Percentiles rank a stretch among this genome's conserved stretches.
phyloP scores from a whole-genome alignment of 768 basidiomycete genomes.

The Collybia mongolica region DNA sequence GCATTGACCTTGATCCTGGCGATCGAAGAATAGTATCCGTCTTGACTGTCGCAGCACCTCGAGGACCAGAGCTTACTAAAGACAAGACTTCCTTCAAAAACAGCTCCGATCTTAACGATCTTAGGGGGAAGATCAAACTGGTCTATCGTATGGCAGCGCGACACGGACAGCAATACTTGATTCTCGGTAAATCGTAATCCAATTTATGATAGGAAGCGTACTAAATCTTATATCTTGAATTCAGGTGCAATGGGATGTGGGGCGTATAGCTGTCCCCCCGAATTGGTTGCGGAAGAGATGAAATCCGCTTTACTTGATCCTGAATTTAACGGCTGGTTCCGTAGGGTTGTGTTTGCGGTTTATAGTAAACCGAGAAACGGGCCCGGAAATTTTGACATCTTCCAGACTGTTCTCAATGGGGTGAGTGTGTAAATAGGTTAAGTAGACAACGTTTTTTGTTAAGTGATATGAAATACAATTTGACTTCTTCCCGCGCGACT shows the following conservation, averaged over 20 bases:
- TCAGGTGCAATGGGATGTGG: constrained; percentile 47
- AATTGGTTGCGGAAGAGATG: constrained; percentile 40
- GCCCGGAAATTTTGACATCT: constrained; percentile 34
- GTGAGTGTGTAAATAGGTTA: background rate
- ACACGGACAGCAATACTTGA: constrained; percentile 31
- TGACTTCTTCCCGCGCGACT: no score
- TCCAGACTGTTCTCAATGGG: constrained; percentile 31
- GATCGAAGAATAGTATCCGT: constrained; percentile 40
- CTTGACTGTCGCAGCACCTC: constrained; percentile 45
- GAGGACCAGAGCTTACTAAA: constrained; percentile 25
- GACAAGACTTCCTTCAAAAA: constrained; percentile 20
- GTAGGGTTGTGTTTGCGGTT: constrained; percentile 38
- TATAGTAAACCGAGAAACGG: constrained; percentile 29
- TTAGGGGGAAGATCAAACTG: constrained; percentile 41
- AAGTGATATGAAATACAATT: no score
- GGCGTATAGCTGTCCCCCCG: constrained; percentile 39
- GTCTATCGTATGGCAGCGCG: constrained; percentile 42
- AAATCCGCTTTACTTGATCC: constrained; percentile 34
- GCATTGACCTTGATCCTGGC: constrained; percentile 27
- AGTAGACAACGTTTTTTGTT: no score
- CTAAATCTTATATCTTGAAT: background rate
- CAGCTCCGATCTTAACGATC: constrained; percentile 26
- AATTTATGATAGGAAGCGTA: background rate
- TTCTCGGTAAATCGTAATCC: constrained; percentile 30
- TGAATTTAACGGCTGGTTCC: constrained; percentile 44